Evolutionary conservation across 2,329 filamentous ascomycete species (phyloP), one percentile per base, ranked within the genome.

Genomic region (Cladosporium halotolerans): DNA sequence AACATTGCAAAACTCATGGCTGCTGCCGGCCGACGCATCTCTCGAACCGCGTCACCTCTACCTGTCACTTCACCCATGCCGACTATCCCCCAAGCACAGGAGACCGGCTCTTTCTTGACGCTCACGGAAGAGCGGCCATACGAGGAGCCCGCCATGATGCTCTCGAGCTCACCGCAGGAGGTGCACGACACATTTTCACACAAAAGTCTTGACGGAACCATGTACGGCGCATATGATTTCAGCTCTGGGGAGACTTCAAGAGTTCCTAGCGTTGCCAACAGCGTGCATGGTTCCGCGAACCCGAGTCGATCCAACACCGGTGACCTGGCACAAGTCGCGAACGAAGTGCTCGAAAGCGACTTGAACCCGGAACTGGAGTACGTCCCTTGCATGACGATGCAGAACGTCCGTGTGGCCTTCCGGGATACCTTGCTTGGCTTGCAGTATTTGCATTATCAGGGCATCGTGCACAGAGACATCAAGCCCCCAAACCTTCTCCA

Each of bases 351-450:
- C 10, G 83, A 87, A 57, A 82, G 86, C 57, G 77, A 82, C 1
- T 83, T 89, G 55, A 86, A 89, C 34, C 89, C 96, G 62, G 91
- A 97, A 67, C 89, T 89, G 69, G 89, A 87, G 34, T 96, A 93
- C 65, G 92, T 97, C 13, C 93, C 93, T 13, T 90, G 91, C 71
- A 88, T 99, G 72, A 95, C 92, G 0, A 79, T 96, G 34, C 81
- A 86, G 23, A 84, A 92, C 67, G 87, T 91, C 11, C 84, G 91
- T 31, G 83, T 82, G 36, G 87, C 89, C 0, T 97, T 99, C 70
- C 81, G 92, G 59, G 93, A 99, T 68, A 96, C 92, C 0, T 85
- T 99, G 2, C 77, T 97, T 36, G 93, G 93, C 3, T 74, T 99
- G 16, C 91, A 99, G 68, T 99, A 97, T 68, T 78, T 99, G 8